phyloP scores from a whole-genome alignment of 345 rosid genomes.

The Brassica cretica region DNA sequence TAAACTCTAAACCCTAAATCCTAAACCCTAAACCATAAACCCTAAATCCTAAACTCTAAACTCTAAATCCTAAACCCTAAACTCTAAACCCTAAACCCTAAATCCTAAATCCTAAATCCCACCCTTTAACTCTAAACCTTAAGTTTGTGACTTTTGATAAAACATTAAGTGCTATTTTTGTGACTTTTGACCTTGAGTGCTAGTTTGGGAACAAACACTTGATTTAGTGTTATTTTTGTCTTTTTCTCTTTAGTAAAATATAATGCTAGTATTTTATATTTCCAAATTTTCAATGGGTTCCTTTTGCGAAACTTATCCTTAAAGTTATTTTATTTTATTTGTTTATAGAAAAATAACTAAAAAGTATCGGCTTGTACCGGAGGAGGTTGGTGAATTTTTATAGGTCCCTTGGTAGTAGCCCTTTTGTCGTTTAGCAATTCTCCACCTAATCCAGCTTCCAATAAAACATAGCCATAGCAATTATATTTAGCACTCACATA shows the following conservation, averaged over 20 bases:
- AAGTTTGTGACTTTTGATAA: too few relatives aligned
- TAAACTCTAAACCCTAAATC: too few relatives aligned
- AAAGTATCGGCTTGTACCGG: constrained; percentile 31
- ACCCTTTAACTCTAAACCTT: too few relatives aligned
- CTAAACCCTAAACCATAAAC: too few relatives aligned
- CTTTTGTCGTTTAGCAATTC: constrained; percentile 22
- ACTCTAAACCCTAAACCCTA: too few relatives aligned
- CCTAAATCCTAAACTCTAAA: too few relatives aligned
- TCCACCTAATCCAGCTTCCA: constrained; percentile 16
- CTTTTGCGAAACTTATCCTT: constrained; percentile 29
- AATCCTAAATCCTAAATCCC: too few relatives aligned
- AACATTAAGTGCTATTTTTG: too few relatives aligned
- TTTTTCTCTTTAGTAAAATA: not conserved
- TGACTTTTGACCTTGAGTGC: too few relatives aligned
- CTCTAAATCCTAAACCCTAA: too few relatives aligned
- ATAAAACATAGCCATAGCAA: constrained; percentile 1
- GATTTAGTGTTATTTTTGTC: too few relatives aligned
- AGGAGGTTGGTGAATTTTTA: constrained; percentile 27
- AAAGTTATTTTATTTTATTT: not conserved
- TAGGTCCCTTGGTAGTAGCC: constrained; percentile 12
- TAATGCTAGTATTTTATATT: constrained; percentile 1
- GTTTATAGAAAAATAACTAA: not conserved
- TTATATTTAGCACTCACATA: not conserved
- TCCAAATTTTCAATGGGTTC: not conserved
- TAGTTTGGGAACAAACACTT: too few relatives aligned